Base-by-base conservation (phyloP, 1,284 basidiomycete genomes). In the Sparassis latifolia region DNA sequence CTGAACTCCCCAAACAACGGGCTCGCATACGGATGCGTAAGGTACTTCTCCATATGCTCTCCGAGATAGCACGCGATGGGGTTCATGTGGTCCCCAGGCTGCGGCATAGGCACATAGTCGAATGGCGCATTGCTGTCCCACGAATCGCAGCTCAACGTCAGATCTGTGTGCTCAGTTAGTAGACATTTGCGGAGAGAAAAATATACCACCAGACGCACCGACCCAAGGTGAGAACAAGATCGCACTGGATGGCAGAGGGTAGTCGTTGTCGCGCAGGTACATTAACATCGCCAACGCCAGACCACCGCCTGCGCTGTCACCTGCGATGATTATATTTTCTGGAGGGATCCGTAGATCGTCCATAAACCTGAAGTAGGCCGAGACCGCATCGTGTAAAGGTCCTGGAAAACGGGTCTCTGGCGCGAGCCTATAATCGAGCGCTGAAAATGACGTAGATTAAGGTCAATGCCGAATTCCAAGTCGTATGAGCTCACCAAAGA, bases 11-110 rank as follows among this genome's bases (percentile, higher is more conserved):
- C 96, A 61, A 98, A 99, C n/a, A 99, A 72, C 0, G 95, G 94
- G 56, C 90, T 92, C 4, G 89, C 96, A 63, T 99, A 99, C 2
- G 96, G 96, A 66, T 99, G 95, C 0, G 94, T 97, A 47, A 97
- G 72, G 63, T 92, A 97, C 52, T 80, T 75, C 62, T 88, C 80
- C 61, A 94, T 84, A 37, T 86, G 77, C 38, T 90, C 87, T 9
- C 96, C 96, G 3, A 99, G 84, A 63, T 97, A 97, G 57, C 95
- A 88, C 20, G 82, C 82, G 45, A 99, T 88, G 0, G 97, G 96
- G 65, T 99, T 92, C 63, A 98, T 79, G 62, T 95, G 93, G 60
- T 93, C 91, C 48, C 84, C 87, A 39, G 82, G 80, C 44, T 78
- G 63, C 46, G 90, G 80, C 48, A 78, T 76, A 1, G 91, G 89